Base-by-base conservation (phyloP, 352 stramenopile species). In the Blastocystis sp. region DNA sequence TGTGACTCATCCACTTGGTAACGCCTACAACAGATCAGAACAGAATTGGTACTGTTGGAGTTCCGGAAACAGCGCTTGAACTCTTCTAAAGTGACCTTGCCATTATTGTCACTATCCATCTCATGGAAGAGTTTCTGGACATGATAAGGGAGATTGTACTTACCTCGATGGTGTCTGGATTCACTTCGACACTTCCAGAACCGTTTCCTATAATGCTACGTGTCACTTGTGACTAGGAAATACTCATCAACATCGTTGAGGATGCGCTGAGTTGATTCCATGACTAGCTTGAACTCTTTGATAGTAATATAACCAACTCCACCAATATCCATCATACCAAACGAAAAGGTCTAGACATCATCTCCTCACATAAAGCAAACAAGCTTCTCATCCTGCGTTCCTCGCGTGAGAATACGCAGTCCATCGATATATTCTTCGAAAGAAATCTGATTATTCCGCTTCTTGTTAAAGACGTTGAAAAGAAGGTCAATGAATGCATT, bases 191-290 rank as follows among this genome's bases (percentile, higher is more conserved):
- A 13, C 18, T 76, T 53, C 54, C 13, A 62, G 78, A 26, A 5
- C 47, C 47, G 2, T 59, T 76, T 9, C 50, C 34, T 18, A 62
- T 78, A 18, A 89, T 64, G 55, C 78, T 89, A 89, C 9, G 45
- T 26, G 55, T 79, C 37, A 89, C 2, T 26, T 6, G 3, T 37
- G 43, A 0, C 4, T 0, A n/a, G 11, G 34, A 39, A 65, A 73
- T n/a, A 73, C 78, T 89, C 56, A 56, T 89, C 78, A 18, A 89
- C 66, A 30, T 78, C 75, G 55, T 89, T 89, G 18, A 89, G n/a
- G 45, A 89, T 18, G 47, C 55, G 53, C 66, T 89, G 78, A 0
- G 78, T 89, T 26, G 78, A 89, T 26, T 76, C 20, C 78, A 89
- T 78, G n/a, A 89, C 41, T 24, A 89, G 64, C n/a, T 79, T 20